A percentile compares a stretch with the other conserved stretches of the same genome.
These are phyloP conservation scores for Chlorella sp. DNA, from an alignment of 139 green algal species.

Conservation along the genomic window DNA sequence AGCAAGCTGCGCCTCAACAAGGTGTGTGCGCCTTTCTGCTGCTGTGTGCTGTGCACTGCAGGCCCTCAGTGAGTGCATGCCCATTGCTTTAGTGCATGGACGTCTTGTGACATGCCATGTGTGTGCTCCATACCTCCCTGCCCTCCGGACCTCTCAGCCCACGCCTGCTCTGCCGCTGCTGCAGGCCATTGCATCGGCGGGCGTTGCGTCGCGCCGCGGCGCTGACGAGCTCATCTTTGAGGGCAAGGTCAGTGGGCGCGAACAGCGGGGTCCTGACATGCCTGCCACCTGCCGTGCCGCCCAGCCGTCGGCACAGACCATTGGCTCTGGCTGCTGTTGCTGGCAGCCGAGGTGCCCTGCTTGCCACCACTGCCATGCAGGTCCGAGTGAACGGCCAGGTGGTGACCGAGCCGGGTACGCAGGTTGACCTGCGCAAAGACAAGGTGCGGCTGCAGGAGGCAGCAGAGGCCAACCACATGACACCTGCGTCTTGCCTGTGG, in stretches of 20 bases:
- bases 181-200: conserved; percentile 82
- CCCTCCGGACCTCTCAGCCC: no score
- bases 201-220: conserved; percentile 86
- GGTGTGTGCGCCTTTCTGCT: not conserved
- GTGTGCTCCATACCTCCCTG: no score
- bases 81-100: no score
- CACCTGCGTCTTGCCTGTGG: no score
- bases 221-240: conserved; percentile 85
- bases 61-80: no score
- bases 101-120: no score
- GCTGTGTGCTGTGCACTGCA: no score
- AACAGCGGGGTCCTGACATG: conserved; percentile 63
- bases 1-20: conserved; percentile 27
- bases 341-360: not conserved
- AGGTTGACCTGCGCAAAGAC: conserved; percentile 66
- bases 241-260: conserved; percentile 76
- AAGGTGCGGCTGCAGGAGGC: conserved; percentile 10
- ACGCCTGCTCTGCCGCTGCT: not conserved
- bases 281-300: not conserved
- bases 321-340: no score
- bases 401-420: conserved; percentile 67
- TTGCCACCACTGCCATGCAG: no score
- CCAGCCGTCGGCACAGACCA: no score
- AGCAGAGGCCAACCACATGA: not conserved
- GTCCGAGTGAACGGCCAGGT: conserved; percentile 88